A percentile compares a stretch with the other conserved stretches of the same genome.
phyloP scores from a whole-genome alignment of 1,139 yeast species.

The Blastobotrys ciferrii region DNA sequence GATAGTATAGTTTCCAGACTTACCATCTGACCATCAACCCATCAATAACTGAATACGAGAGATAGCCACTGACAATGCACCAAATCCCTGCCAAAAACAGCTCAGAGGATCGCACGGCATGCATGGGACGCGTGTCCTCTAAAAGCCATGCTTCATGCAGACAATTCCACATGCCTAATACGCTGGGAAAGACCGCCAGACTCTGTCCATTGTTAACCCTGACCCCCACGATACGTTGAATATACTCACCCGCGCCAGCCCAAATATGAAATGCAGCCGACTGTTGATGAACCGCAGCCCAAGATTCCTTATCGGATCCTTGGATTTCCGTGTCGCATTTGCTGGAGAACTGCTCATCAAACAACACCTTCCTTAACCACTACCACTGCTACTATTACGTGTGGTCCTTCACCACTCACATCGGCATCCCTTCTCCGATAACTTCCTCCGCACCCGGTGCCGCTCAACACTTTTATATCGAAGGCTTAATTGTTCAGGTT shows the following conservation, averaged over 20 bases:
- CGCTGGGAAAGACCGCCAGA: constrained; percentile 63
- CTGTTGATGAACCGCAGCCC: constrained; percentile 71
- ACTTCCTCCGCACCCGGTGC: background rate
- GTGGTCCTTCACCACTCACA: background rate
- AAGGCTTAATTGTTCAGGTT: too few relatives aligned
- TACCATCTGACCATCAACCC: constrained; percentile 84
- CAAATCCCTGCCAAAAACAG: constrained; percentile 40
- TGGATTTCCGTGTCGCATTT: constrained; percentile 2
- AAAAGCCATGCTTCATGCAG: constrained; percentile 47
- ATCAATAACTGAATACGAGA: constrained; percentile 80
- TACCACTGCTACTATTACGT: too few relatives aligned
- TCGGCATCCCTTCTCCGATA: background rate
- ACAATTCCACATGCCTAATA: constrained; percentile 56
- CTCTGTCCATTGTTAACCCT: constrained; percentile 27
- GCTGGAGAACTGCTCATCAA: background rate
- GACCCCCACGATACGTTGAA: background rate
- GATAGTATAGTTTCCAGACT: background rate
- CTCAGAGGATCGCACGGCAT: constrained; percentile 39
- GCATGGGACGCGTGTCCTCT: constrained; percentile 31
- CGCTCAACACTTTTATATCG: background rate
- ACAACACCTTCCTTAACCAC: background rate
- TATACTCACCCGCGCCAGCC: constrained; percentile 37
- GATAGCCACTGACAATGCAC: constrained; percentile 78
- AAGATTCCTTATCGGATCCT: constrained; percentile 45
- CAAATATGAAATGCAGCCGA: constrained; percentile 67